Base-by-base conservation (phyloP, 108 stramenopile species). In the Nannochloropsis salina region DNA sequence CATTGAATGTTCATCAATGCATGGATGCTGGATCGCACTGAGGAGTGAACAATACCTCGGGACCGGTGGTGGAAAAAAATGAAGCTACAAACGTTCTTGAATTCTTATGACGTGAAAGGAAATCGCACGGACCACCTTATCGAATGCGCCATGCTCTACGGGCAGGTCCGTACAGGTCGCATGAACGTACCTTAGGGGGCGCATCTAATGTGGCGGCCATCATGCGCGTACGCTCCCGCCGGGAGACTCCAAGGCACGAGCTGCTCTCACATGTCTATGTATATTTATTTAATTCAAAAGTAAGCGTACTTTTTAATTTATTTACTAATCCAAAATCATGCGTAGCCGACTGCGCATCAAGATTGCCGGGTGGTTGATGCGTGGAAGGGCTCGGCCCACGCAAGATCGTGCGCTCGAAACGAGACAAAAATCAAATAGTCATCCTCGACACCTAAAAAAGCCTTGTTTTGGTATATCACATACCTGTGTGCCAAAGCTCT, bases 331-430 rank as follows among this genome's bases (percentile, higher is more conserved):
- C 31, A 31, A 31, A 31, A 31, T 31, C 31, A 31, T 31, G 31
- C 31, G 31, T 31, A 1, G 1, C 31, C 31, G 31, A 1, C 31
- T 31, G 31, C 31, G 31, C 31, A 31, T 31, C 31, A 31, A 31
- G 31, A 31, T 31, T 31, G 31, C 31, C 31, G 31, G 61, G 3
- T 10, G 15, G 61, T 74, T 74, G 61, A 74, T 74, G 61, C n/a
- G 61, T 74, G 61, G 61, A 74, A 74, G 61, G 61, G 61, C 61
- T 74, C 61, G 61, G 61, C 61, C 61, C 61, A 74, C 61, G 20
- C n/a, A 74, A 74, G 61, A 74, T 74, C 61, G 61, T 31, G 31
- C 31, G 31, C 3, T 74, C 6, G 61, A 74, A 74, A 74, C 15
- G 61, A 74, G 61, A 74, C 61, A 74, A 74, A 74, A 74, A 74